These are phyloP conservation scores for Ophiostoma sp. DNA, from an alignment of 2,329 filamentous ascomycete genomes.

Conservation along the genomic window DNA sequence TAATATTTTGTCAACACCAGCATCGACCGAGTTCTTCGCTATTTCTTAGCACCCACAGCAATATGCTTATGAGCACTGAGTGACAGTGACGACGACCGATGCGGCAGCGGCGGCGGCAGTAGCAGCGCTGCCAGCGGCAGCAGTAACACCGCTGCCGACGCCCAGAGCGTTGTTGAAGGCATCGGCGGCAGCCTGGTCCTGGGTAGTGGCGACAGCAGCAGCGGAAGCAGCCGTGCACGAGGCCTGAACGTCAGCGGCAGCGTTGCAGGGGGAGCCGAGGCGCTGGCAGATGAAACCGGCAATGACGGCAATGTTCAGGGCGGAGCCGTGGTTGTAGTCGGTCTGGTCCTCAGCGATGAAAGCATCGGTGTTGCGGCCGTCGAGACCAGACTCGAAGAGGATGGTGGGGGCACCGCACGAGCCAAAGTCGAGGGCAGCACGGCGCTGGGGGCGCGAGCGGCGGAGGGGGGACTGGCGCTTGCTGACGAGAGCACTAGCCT, in stretches of 20 bases:
- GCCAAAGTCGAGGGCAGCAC: conserved; percentile 39
- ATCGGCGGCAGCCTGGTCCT: conserved; percentile 39
- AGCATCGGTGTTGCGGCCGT: conserved; percentile 45
- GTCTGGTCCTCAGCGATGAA: conserved; percentile 45
- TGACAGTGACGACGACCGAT: conserved; percentile 32
- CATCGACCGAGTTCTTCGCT: neutral
- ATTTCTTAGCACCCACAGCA: no score
- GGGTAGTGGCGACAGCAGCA: conserved; percentile 34
- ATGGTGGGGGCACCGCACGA: conserved; percentile 45
- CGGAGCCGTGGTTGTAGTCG: conserved; percentile 50
- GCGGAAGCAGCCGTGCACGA: conserved; percentile 34
- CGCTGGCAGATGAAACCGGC: conserved; percentile 51
- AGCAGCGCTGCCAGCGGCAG: conserved; percentile 15
- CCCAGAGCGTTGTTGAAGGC: conserved; percentile 38
- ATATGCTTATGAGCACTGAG: conserved; percentile 28
- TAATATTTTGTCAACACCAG: neutral
- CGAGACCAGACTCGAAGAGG: conserved; percentile 45
- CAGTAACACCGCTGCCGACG: conserved; percentile 24
- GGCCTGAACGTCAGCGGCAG: conserved; percentile 34
- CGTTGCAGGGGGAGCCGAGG: conserved; percentile 40
- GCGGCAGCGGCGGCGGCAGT: conserved; percentile 18
- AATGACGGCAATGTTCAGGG: conserved; percentile 49
- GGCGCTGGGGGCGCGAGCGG: conserved; percentile 21
- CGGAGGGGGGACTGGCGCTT: conserved; percentile 8
- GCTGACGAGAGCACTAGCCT: conserved; percentile 30